Percentiles rank a stretch among this genome's conserved stretches.
Conservation (phyloP, 495 filamentous ascomycete species). For the Aspergillus conjunctus region DNA sequence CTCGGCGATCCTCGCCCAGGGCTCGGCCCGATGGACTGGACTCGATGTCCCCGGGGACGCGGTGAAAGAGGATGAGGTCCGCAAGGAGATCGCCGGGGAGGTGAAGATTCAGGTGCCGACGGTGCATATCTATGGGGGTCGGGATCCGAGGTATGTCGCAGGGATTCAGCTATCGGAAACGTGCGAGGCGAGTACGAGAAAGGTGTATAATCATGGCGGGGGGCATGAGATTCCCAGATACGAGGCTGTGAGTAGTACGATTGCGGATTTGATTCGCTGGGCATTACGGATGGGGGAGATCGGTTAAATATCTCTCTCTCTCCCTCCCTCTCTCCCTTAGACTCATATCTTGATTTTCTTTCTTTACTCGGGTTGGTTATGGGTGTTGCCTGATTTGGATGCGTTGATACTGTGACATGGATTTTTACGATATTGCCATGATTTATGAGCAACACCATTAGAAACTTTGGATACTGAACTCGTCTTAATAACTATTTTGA, state of each 20-base stretch:
- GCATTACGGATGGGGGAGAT: constrained; percentile 24
- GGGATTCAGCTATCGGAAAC: constrained; percentile 58
- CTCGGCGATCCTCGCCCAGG: constrained; percentile 32
- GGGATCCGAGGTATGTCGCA: constrained; percentile 58
- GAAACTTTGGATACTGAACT: no score
- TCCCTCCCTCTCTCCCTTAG: background rate
- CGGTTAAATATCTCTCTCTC: background rate
- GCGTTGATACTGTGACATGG: no score
- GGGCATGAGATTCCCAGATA: constrained; percentile 58
- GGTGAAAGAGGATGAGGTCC: constrained; percentile 56
- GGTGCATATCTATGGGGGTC: constrained; percentile 60
- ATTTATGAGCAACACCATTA: no score
- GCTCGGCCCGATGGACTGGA: constrained; percentile 34
- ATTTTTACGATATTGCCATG: no score
- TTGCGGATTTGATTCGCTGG: constrained; percentile 47
- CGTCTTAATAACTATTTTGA: no score
- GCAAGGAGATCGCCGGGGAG: constrained; percentile 38
- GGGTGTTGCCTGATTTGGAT: no score
- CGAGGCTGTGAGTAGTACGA: constrained; percentile 32
- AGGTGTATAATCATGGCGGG: constrained; percentile 55
- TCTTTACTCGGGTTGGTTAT: no score
- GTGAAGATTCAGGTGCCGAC: constrained; percentile 59
- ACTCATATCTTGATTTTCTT: no score
- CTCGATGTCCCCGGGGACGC: constrained; percentile 31
- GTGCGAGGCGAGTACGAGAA: constrained; percentile 49